Percentiles rank a stretch among this genome's conserved stretches.
These are phyloP conservation scores for Smittium culicis DNA, from an alignment of 371 early-diverging fungal genomes.

Conservation along the genomic window DNA sequence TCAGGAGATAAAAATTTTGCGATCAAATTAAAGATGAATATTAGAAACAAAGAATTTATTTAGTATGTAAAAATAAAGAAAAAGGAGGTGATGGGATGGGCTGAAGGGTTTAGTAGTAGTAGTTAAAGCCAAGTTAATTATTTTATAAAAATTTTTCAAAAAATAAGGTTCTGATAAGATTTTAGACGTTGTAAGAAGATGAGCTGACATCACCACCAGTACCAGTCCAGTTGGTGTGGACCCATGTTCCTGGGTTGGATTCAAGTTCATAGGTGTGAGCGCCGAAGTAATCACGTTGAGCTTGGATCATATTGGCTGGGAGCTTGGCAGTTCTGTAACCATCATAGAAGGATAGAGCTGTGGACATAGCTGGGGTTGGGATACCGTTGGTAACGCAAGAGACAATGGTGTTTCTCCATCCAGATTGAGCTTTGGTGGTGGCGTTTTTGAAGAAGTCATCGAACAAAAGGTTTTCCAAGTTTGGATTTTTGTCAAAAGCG, in stretches of 20 bases:
- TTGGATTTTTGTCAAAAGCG: conserved; percentile 75
- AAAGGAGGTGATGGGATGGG: no score
- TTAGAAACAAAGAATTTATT: no score
- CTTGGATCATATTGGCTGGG: conserved; percentile 95
- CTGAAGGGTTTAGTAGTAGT: no score
- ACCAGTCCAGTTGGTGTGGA: conserved; percentile 96
- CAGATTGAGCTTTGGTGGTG: conserved; percentile 61
- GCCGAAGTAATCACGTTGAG: conserved; percentile 97
- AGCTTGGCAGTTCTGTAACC: conserved; percentile 79
- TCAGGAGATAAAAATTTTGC: no score
- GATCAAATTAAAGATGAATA: no score
- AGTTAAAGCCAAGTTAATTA: no score
- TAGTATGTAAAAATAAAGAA: no score
- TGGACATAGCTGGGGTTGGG: conserved; percentile 80
- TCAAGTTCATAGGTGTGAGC: conserved; percentile 91
- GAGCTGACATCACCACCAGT: conserved; percentile 64
- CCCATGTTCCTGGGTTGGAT: conserved; percentile 55
- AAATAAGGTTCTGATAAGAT: no score
- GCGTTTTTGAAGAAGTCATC: conserved; percentile 91
- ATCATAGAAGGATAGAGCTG: conserved; percentile 92
- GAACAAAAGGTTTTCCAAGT: conserved; percentile 75
- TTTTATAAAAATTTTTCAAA: no score
- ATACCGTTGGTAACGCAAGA: conserved; percentile 73
- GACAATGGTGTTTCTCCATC: conserved; percentile 82
- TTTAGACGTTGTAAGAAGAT: conserved; percentile 46